A percentile compares a stretch with the other conserved stretches of the same genome.
phyloP scores from a whole-genome alignment of 2,329 filamentous ascomycete species.

The Colletotrichum sp. region DNA sequence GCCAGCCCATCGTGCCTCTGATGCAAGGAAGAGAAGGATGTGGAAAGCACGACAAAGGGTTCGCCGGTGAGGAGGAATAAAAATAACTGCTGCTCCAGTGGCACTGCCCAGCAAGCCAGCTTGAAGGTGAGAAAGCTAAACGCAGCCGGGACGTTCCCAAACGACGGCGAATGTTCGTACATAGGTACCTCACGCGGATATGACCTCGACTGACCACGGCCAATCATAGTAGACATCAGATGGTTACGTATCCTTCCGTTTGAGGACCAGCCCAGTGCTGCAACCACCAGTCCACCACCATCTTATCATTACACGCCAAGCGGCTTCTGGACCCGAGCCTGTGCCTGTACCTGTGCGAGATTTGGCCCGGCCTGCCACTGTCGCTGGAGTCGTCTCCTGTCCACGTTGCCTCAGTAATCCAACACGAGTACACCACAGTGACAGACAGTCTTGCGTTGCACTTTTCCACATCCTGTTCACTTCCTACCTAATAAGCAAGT shows the following conservation, averaged over 20 bases:
- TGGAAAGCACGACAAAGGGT: background rate
- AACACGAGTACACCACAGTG: background rate
- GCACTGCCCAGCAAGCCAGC: background rate
- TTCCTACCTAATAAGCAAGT: background rate
- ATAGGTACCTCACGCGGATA: background rate
- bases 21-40: background rate
- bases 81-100: background rate
- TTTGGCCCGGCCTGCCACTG: background rate
- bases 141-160: background rate
- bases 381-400: background rate
- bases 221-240: background rate
- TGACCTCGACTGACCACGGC: background rate
- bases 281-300: background rate
- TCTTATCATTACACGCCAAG: background rate
- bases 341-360: background rate
- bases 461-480: background rate
- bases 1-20: background rate
- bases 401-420: background rate
- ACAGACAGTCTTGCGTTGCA: background rate
- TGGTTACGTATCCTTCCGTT: constrained; percentile 2
- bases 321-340: background rate
- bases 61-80: background rate
- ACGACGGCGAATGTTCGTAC: background rate
- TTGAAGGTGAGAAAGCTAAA: background rate
- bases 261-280: background rate